Percentiles rank a stretch among this genome's conserved stretches.
These are phyloP conservation scores for Staphylotrichum longicolle DNA, from an alignment of 495 filamentous ascomycete genomes.

Conservation along the genomic window DNA sequence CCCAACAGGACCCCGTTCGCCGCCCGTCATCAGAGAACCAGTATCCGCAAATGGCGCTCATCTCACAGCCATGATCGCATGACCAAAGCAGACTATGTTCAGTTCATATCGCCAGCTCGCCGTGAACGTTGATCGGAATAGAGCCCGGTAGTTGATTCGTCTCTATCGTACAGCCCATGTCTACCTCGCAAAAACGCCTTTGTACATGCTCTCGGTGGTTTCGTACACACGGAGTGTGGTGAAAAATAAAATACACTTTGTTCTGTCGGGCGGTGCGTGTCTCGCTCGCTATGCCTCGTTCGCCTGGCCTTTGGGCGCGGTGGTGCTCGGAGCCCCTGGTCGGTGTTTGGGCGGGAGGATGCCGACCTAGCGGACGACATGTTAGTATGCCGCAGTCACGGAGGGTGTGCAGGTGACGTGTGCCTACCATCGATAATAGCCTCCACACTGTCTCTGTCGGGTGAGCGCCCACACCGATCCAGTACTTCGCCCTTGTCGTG, in stretches of 20 bases:
- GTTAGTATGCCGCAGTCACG: background rate
- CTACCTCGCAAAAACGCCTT: slow-evolving; percentile 8
- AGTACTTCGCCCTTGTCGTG: slow-evolving; percentile 78
- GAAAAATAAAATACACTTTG: background rate
- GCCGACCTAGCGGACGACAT: slow-evolving; percentile 39
- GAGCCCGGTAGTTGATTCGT: background rate
- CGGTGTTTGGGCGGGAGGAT: slow-evolving; percentile 49
- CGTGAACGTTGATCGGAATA: background rate
- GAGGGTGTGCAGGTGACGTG: background rate
- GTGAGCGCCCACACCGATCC: slow-evolving; percentile 95
- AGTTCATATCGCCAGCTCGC: too few relatives aligned
- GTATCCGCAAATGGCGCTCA: too few relatives aligned
- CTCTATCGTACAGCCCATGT: slow-evolving; percentile 14
- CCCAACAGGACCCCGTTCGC: too few relatives aligned
- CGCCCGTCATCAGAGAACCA: too few relatives aligned
- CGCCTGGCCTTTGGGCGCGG: background rate
- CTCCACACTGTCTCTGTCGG: slow-evolving; percentile 86
- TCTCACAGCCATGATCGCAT: too few relatives aligned
- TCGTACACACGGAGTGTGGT: background rate
- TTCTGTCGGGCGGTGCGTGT: background rate
- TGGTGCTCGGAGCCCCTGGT: background rate
- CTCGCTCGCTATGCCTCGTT: background rate
- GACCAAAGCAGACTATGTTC: too few relatives aligned
- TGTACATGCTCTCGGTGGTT: slow-evolving; percentile 11
- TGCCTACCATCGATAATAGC: slow-evolving; percentile 76